These are phyloP conservation scores for Neofusicoccum parvum DNA, from an alignment of 2,329 filamentous ascomycete species.

Conservation along the genomic window DNA sequence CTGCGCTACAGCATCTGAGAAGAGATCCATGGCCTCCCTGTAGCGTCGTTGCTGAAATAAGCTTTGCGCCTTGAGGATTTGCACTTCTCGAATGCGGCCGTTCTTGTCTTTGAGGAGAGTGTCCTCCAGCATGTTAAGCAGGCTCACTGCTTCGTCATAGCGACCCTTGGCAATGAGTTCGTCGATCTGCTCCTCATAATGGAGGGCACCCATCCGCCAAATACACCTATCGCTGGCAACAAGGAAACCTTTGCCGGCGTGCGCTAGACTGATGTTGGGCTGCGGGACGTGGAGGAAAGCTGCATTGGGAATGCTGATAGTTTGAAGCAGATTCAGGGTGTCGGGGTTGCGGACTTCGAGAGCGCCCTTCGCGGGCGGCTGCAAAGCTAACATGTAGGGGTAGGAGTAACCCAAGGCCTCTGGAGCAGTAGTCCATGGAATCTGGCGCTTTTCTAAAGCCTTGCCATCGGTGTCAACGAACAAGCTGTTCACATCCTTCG, in stretches of 20 bases:
- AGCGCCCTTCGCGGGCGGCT: conserved; percentile 77
- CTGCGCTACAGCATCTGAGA: conserved; percentile 85
- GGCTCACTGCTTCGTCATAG: conserved; percentile 89
- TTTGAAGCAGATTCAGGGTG: conserved; percentile 86
- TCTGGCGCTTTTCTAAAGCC: conserved; percentile 77
- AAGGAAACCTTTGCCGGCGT: conserved; percentile 93
- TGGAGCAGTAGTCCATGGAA: conserved; percentile 88
- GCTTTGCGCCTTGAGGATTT: conserved; percentile 85
- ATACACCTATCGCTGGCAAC: conserved; percentile 88
- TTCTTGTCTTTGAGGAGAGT: conserved; percentile 83
- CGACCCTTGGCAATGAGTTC: conserved; percentile 72
- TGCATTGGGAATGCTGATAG: conserved; percentile 77
- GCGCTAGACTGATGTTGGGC: conserved; percentile 88
- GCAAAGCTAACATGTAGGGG: conserved; percentile 87
- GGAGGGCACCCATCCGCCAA: conserved; percentile 93
- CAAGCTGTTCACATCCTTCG: conserved; percentile 95
- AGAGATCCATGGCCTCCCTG: conserved; percentile 82
- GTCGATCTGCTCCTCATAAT: conserved; percentile 87
- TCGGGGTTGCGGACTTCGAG: conserved; percentile 92
- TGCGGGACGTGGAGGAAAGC: conserved; percentile 88
- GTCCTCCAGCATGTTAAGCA: conserved; percentile 88
- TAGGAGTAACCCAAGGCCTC: conserved; percentile 96
- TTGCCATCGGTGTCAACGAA: conserved; percentile 87
- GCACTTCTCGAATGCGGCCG: conserved; percentile 78
- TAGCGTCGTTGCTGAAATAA: conserved; percentile 85